Base-by-base conservation (phyloP, 345 rosid genomes). In the Psidium guajava region DNA sequence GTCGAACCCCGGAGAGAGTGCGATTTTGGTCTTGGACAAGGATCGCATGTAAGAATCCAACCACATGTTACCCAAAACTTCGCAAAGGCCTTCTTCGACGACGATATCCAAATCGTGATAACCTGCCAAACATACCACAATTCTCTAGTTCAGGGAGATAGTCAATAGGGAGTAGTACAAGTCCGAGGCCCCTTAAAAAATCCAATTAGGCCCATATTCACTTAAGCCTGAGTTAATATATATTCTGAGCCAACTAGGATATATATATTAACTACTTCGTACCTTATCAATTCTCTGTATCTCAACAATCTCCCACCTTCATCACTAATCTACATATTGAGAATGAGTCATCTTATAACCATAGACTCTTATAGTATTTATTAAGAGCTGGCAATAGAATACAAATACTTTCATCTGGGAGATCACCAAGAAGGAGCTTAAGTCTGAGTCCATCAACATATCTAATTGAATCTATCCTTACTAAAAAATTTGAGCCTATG, bases 31-130 rank as follows among this genome's bases (percentile, higher is more conserved):
- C 22, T 27, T 74, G 27, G 53, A 74, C 54, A 56, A 8, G 5
- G 47, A 47, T 4, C 21, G n/a, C 3, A 86, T 75, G 83, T 74
- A 32, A 10, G 85, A 86, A 5, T 80, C 47, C 53, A 57, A 47
- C 85, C 88, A 86, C 40, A 83, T 75, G 82, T 83, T 53, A 54
- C 54, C 85, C 83, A 83, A 14, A 22, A 86, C 80, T 40, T 86
- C 83, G 82, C 88, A 86, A 2, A 77, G 36, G 16, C 85, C 88
- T 86, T 86, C 85, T 8, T 86, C 58, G 22, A 86, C 74, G 40
- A 21, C 86, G 1, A 5, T 20, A 74, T 75, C 56, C n/a, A 85
- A 24, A 25, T 24, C 8, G 52, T 6, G 42, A 53, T 84, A 51
- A 22, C 86, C 85, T 84, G 57, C 58, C 22, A 82, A 77, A 44